A percentile compares a stretch with the other conserved stretches of the same genome.
Evolutionary conservation across 305 asterid genomes (phyloP).

Genomic region (Fraxinus sp.): DNA sequence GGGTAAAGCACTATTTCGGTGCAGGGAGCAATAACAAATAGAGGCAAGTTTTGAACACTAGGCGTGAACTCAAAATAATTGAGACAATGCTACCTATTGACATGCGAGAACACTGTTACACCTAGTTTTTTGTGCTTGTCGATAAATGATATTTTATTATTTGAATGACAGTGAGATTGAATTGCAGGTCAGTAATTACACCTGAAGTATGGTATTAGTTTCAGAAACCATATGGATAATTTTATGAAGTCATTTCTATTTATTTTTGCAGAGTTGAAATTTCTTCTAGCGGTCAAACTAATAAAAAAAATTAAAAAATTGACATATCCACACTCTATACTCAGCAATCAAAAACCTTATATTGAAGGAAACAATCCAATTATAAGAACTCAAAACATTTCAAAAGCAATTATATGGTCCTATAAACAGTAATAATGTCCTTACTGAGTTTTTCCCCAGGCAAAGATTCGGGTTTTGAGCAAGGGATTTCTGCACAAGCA

Average conservation of each 20-base stretch:
- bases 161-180: not conserved
- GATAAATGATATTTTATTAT: not conserved
- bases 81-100: not conserved
- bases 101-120: not conserved
- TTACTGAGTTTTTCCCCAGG: conserved; percentile 38
- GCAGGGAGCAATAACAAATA: not conserved
- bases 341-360: not conserved
- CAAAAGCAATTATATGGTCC: not conserved
- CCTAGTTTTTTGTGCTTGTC: not conserved
- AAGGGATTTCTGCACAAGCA: conserved; percentile 61
- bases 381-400: not conserved
- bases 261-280: not conserved
- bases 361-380: not conserved
- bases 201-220: not conserved
- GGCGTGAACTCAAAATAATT: not conserved
- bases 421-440: conserved; percentile 19
- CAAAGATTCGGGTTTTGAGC: conserved; percentile 45
- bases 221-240: not conserved
- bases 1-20: not conserved
- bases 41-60: not conserved
- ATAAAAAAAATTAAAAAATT: not conserved
- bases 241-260: not conserved
- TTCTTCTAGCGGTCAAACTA: not conserved
- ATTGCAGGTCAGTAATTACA: not conserved
- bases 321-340: not conserved